Conservation (phyloP, 1,284 basidiomycete genomes). For the Golubevia sp. region DNA sequence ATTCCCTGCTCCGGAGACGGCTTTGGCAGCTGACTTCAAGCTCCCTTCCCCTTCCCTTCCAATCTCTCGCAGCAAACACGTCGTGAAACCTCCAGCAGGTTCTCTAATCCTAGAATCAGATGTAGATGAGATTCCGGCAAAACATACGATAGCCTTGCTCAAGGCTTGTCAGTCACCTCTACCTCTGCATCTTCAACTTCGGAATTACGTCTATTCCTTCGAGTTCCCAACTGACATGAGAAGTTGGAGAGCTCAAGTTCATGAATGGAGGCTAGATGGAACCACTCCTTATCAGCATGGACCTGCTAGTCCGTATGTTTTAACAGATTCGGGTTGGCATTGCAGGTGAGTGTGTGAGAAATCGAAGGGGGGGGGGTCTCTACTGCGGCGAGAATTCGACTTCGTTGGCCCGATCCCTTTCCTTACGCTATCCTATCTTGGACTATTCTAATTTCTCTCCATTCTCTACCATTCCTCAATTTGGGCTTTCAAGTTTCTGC, state of each 20-base stretch:
- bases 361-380: background rate
- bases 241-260: constrained; percentile 28
- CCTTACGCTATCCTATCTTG: too few relatives aligned
- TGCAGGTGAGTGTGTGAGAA: constrained; percentile 26
- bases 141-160: constrained; percentile 17
- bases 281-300: constrained; percentile 23
- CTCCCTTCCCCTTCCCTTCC: background rate
- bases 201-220: constrained; percentile 30
- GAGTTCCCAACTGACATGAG: constrained; percentile 22
- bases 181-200: constrained; percentile 25
- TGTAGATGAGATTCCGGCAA: constrained; percentile 31
- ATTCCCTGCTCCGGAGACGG: too few relatives aligned
- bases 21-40: background rate
- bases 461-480: background rate
- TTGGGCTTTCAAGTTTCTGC: constrained; percentile 32
- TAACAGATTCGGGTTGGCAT: constrained; percentile 35
- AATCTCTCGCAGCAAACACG: background rate
- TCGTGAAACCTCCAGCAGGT: background rate
- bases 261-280: constrained; percentile 14
- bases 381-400: too few relatives aligned
- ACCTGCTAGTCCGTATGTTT: constrained; percentile 14
- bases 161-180: constrained; percentile 22
- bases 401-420: too few relatives aligned
- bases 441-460: too few relatives aligned
- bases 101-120: constrained; percentile 31